These are phyloP conservation scores for Wickerhamiella slavikovae DNA, from an alignment of 805 yeast species.

Conservation along the genomic window DNA sequence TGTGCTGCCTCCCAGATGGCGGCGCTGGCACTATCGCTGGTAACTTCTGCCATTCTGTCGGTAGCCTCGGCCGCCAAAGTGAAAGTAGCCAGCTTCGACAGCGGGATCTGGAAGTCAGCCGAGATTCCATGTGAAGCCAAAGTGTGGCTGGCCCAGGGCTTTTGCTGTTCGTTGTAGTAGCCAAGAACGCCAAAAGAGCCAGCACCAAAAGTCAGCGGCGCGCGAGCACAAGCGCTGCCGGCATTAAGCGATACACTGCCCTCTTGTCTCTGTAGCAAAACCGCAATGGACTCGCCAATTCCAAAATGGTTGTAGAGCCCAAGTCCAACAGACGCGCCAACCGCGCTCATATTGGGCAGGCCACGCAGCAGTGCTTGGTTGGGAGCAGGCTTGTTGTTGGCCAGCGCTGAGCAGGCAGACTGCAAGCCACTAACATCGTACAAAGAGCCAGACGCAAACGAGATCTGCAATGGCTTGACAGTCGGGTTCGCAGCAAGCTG, in stretches of 20 bases:
- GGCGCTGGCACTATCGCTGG: conserved; percentile 31
- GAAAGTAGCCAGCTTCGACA: conserved; percentile 3
- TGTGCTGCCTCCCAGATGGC: conserved; percentile 42
- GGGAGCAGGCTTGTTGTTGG: conserved; percentile 5
- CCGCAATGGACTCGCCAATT: conserved; percentile 9
- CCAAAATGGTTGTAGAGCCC: conserved; percentile 8
- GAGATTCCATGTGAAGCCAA: conserved; percentile 26
- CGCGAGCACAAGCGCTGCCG: conserved; percentile 7
- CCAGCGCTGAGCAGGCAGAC: conserved; percentile 1
- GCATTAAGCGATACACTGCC: conserved; percentile 9
- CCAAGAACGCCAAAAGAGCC: conserved; percentile 10
- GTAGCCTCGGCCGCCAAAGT: conserved; percentile 36
- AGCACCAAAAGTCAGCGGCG: conserved; percentile 10
- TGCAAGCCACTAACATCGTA: not conserved
- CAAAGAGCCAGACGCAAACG: not conserved
- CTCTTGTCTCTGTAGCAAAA: conserved; percentile 7
- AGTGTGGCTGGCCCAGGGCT: conserved; percentile 35
- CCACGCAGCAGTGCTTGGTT: conserved; percentile 3
- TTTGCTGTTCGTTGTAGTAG: conserved; percentile 30
- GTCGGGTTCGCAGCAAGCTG: conserved; percentile 1
- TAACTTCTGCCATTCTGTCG: conserved; percentile 34
- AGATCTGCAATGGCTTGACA: not conserved
- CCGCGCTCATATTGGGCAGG: conserved; percentile 6
- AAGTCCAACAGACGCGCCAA: conserved; percentile 6
- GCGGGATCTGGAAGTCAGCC: conserved; percentile 21